Base-by-base conservation (phyloP, 768 basidiomycete genomes). In the Tricholoma bakamatsutake region DNA sequence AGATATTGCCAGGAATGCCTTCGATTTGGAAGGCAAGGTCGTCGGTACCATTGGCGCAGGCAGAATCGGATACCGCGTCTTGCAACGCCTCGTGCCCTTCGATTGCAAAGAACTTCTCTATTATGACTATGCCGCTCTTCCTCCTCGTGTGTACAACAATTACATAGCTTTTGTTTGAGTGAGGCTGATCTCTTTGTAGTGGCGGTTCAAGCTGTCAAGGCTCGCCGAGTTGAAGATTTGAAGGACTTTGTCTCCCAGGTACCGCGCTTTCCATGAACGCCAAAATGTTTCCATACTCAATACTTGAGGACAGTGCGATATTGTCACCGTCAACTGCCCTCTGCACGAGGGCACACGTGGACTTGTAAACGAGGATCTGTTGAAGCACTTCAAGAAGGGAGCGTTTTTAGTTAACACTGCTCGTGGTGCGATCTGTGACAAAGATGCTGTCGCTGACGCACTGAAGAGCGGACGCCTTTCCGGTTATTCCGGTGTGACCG, bases 351-450 rank as follows among this genome's bases (percentile, higher is more conserved):
- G 84, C 27, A 93, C 93, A 39, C 76, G 76, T 42, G 88, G 87
- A 21, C 81, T 94, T 47, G 78, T 94, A 66, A 90, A 93, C 75
- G 78, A 80, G 39, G 90, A 93, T 37, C 83, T 92, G 39, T 76
- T 95, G 62, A 80, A 80, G 69, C 88, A 90, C 73, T 88, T 95
- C 81, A 96, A 96, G 80, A 87, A 88, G 69, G 93, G 91, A 49
- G 82, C 92, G 13, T 93, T 88, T 88, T 82, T 95, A 64, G 87
- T 96, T 66, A 96, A 96, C 81, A 93, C 91, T 28, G 90, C 91
- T 51, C 90, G 92, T 62, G 93, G 93, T 43, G 93, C 93, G 40
- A 93, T 96, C 64, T 92, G 89, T 67, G 85, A 91, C 72, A 84
- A 84, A 61, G 83, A 92, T 58, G 91, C 83, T 42, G 86, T 95